Base-by-base conservation (phyloP, 176 grass and related monocot genomes). In the Elymus sibiricus region DNA sequence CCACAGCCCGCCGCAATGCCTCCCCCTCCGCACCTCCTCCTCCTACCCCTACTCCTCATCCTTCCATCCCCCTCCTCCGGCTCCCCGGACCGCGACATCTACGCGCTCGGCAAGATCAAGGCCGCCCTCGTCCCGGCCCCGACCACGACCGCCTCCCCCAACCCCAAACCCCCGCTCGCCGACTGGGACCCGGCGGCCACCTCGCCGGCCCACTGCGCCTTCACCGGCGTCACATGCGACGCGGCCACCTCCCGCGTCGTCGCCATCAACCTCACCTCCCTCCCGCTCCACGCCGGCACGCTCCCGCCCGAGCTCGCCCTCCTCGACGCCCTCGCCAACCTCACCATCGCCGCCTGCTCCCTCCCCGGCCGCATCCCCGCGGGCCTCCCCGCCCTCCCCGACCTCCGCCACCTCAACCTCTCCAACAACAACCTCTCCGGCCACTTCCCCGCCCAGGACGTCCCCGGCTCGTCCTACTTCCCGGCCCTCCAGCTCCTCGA, bases 351-450 rank as follows among this genome's bases (percentile, higher is more conserved):
- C 39, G 74, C 76, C 1, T 84, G 87, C 81, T 67, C 64, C 11
- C 53, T 98, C 27, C 43, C 53, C 0, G 91, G 93, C 29, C 79
- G 0, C 72, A 3, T 98, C 78, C 93, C 95, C 0, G 2, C 39
- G 1, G 21, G 46, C 2, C 40, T 95, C 28, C 56, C 88, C 4
- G 0, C 73, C 10, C 90, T 98, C 1, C 83, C 89, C 0, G 11
- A 3, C 9, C 95, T 98, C 9, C 90, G 88, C 42, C 58, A 87
- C 59, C 89, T 98, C 78, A 98, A 95, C 91, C 84, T 98, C 69
- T 92, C 91, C 79, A 92, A 94, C 84, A 98, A 98, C 89, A 92
- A 93, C 81, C 89, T 98, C 69, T 86, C 25, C 62, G 89, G 81
- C 6, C 1, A 85, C 0, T 15, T 21, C 1, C 8, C 83, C 0